Percentiles rank a stretch among this genome's conserved stretches.
These are phyloP conservation scores for Cenchrus purpureus DNA, from an alignment of 176 grass and related monocot genomes.

Conservation along the genomic window DNA sequence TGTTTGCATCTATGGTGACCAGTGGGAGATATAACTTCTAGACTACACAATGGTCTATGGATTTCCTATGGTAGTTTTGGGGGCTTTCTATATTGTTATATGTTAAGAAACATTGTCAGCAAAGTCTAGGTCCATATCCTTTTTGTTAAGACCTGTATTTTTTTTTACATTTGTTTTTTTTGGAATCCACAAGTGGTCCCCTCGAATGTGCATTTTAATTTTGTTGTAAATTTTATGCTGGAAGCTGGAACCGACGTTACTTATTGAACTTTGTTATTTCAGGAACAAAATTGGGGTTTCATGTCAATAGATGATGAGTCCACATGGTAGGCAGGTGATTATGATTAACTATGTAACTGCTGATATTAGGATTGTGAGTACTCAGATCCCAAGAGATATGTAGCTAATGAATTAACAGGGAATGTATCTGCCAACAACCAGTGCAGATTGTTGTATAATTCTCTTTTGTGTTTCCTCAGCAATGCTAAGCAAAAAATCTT, in stretches of 20 bases:
- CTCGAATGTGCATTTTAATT: not conserved
- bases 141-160: not conserved
- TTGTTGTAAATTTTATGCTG: constrained; percentile 7
- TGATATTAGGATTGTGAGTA: constrained; percentile 39
- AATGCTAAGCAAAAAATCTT: constrained; percentile 25
- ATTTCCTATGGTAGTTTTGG: not conserved
- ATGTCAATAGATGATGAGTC: constrained; percentile 17
- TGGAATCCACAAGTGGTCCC: constrained; percentile 1
- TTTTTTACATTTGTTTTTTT: not conserved
- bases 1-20: not conserved
- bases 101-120: not conserved
- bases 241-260: constrained; percentile 22
- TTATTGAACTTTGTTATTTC: constrained; percentile 27
- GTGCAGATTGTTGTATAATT: constrained; percentile 43
- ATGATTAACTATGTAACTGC: constrained; percentile 29
- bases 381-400: not conserved
- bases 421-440: constrained; percentile 22
- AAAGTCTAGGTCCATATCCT: not conserved
- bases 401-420: constrained; percentile 7
- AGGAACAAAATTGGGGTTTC: constrained; percentile 34
- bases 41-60: not conserved
- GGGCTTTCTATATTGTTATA: not conserved
- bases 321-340: constrained; percentile 20
- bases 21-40: not conserved
- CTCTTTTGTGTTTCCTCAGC: not conserved